Conservation (phyloP, 2,329 filamentous ascomycete genomes). For the Simplicillium sp. region DNA sequence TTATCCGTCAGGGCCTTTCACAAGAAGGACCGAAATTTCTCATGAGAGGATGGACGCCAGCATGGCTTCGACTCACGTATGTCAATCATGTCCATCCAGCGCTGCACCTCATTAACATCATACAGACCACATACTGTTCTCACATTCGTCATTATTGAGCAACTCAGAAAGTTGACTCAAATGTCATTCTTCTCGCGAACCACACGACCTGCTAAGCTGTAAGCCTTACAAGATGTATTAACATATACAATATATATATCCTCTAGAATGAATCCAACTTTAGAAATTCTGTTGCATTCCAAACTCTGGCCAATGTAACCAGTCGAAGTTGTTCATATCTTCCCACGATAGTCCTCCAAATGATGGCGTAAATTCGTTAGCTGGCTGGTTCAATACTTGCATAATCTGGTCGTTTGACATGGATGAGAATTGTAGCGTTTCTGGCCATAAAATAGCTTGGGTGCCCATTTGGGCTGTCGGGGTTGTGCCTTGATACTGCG, state of each 20-base stretch:
- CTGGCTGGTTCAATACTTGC: constrained; percentile 54
- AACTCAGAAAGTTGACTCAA: constrained; percentile 17
- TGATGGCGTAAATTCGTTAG: constrained; percentile 45
- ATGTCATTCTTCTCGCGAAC: background rate
- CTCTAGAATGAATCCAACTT: background rate
- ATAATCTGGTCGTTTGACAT: constrained; percentile 64
- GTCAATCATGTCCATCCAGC: constrained; percentile 4
- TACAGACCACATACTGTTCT: constrained; percentile 32
- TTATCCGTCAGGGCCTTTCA: constrained; percentile 21
- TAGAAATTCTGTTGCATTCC: constrained; percentile 14
- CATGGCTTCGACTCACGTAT: constrained; percentile 32
- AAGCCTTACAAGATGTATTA: no score
- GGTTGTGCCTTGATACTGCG: constrained; percentile 14
- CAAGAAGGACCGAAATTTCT: constrained; percentile 30
- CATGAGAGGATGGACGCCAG: constrained; percentile 36
- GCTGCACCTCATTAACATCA: constrained; percentile 3
- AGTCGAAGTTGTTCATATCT: constrained; percentile 48
- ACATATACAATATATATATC: no score
- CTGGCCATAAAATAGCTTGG: constrained; percentile 28
- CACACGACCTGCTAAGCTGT: no score
- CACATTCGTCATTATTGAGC: constrained; percentile 36
- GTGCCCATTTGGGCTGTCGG: constrained; percentile 3
- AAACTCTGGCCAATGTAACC: constrained; percentile 43
- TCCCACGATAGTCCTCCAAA: constrained; percentile 49
- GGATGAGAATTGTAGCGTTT: constrained; percentile 52